Evolutionary conservation across 352 stramenopile species (phyloP).

Genomic region (Phytophthora niederhauseri): DNA sequence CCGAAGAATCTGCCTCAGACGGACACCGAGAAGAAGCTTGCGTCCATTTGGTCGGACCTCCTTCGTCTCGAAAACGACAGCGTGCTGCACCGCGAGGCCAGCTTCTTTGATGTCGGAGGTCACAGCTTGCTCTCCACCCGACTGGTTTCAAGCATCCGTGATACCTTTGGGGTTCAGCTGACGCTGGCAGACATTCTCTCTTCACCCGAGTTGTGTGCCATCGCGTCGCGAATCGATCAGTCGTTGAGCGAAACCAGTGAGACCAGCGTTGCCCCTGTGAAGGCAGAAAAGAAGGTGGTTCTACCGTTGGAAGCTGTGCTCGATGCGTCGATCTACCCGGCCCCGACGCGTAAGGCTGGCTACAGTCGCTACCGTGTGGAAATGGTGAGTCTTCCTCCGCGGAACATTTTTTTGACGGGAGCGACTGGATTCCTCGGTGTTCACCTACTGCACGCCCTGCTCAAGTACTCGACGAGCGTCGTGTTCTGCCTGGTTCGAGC

Average conservation of each 20-base stretch:
- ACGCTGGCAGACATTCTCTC: constrained; percentile 81
- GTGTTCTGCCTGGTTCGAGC: constrained; percentile 89
- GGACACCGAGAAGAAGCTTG: constrained; percentile 63
- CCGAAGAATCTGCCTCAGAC: constrained; percentile 54
- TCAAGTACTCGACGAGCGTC: constrained; percentile 69
- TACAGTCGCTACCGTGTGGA: constrained; percentile 85
- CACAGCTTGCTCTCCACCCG: constrained; percentile 81
- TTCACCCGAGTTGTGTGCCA: constrained; percentile 55
- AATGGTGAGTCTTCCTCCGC: constrained; percentile 73
- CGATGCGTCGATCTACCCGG: constrained; percentile 75
- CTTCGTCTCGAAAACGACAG: constrained; percentile 64
- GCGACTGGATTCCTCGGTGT: constrained; percentile 92
- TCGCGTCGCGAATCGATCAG: constrained; percentile 63
- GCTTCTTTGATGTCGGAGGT: constrained; percentile 85
- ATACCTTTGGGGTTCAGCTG: constrained; percentile 67
- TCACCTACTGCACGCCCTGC: constrained; percentile 84
- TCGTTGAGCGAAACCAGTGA: constrained; percentile 21
- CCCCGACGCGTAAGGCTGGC: constrained; percentile 67
- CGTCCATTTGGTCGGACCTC: constrained; percentile 67
- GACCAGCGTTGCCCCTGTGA: background rate
- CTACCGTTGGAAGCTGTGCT: constrained; percentile 69
- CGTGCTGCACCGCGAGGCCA: constrained; percentile 60
- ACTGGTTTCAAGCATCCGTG: constrained; percentile 72
- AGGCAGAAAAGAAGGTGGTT: constrained; percentile 49
- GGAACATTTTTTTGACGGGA: constrained; percentile 89